Evolutionary conservation across 495 filamentous ascomycete species (phyloP), one percentile per base, ranked within the genome.

Genomic region (Extremus antarcticus): DNA sequence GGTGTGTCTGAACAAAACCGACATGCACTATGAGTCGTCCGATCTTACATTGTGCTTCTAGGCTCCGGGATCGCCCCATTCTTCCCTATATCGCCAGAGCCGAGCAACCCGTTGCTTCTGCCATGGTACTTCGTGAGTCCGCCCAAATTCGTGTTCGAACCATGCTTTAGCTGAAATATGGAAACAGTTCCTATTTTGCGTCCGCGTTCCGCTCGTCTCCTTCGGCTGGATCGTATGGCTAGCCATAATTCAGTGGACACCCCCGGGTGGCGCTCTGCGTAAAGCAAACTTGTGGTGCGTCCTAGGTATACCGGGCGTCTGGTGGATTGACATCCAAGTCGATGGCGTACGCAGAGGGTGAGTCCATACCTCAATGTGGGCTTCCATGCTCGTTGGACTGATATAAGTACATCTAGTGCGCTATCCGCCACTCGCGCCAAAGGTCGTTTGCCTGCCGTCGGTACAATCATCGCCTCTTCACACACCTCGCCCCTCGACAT

Each of bases 311-410:
- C 87, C 89, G 0, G 90, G 90, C 19, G 83, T 96, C 38, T 97
- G 92, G 91, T 97, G 91, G 90, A 85, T 95, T 48, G 92, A 97
- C 69, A 75, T 99, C 0, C 90, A 96, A 63, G 84, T 99, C 41
- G 92, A 97, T 66, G 89, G 90, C 25, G 92, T 99, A 35, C 85
- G 84, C 70, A 89, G 88, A 74, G 92, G 92, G 75, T 84, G 60
- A 49, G 71, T 71, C 24, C n/a, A 7, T 1, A 23, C 13, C 15
- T 2, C 51, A 38, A 20, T 19, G 3, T 23, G 17, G 9, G 13
- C 41, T 2, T 1, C 19, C 25, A n/a, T 13, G 29, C 29, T 35
- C 13, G 29, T 13, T 10, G 39, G 25, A 46, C n/a, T 21, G 11
- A 19, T 3, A 17, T 17, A 22, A 45, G 45, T 11, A 41, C 23